A percentile compares a stretch with the other conserved stretches of the same genome.
Conservation (phyloP, 192 early-diverging fungal species). For the Geosiphon pyriformis region DNA sequence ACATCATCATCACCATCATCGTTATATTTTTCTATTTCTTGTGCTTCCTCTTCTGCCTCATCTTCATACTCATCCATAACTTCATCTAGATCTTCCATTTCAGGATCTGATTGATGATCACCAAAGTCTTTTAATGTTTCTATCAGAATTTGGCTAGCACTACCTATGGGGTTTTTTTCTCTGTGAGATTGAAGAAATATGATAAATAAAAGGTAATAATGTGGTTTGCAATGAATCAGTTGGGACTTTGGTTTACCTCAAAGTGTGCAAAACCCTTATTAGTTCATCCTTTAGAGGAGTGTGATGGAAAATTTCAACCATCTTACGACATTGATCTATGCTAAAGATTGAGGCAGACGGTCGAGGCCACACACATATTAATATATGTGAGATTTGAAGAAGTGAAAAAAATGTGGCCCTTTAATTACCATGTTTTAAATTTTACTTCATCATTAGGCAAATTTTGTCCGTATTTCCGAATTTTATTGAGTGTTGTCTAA, state of each 20-base stretch:
- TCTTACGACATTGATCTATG: neutral
- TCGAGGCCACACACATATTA: too few relatives aligned
- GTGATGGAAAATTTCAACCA: neutral
- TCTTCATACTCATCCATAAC: neutral
- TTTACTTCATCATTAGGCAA: neutral
- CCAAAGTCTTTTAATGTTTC: neutral
- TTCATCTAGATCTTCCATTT: neutral
- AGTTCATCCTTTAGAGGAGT: neutral
- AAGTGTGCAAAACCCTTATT: neutral
- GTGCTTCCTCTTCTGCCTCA: neutral
- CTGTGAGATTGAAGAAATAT: neutral
- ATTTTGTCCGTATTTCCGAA: neutral
- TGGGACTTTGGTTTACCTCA: neutral
- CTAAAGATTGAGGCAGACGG: too few relatives aligned
- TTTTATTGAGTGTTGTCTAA: neutral
- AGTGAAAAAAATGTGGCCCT: neutral
- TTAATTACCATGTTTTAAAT: neutral
- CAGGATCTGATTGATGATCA: neutral
- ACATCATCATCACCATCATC: neutral
- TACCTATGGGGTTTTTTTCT: neutral
- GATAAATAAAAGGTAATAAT: neutral
- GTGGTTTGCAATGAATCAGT: neutral
- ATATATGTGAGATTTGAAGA: neutral
- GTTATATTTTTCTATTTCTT: neutral
- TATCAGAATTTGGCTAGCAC: neutral